Evolutionary conservation across 2,329 filamentous ascomycete species (phyloP).

Genomic region (Fusarium nisikadoi): DNA sequence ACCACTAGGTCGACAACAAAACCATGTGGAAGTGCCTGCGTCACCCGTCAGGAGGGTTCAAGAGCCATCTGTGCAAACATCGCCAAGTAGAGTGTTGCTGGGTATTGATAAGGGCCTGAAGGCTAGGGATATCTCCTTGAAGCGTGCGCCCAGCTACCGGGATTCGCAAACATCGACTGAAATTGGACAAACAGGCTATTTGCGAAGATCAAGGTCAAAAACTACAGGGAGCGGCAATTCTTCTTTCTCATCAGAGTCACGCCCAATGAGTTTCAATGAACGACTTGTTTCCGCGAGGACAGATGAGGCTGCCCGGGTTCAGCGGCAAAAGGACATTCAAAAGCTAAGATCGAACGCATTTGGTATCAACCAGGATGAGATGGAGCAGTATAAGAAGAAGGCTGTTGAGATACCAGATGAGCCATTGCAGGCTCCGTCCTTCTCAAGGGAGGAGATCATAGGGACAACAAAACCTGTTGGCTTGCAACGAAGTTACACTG

Average conservation of each 20-base stretch:
- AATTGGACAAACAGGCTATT: conserved; percentile 48
- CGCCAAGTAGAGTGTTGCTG: conserved; percentile 81
- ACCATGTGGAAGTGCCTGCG: conserved; percentile 76
- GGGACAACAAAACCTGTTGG: conserved; percentile 45
- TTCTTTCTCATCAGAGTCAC: conserved; percentile 44
- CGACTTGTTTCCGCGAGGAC: conserved; percentile 77
- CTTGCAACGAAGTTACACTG: conserved; percentile 58
- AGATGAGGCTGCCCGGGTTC: conserved; percentile 62
- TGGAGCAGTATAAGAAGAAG: conserved; percentile 68
- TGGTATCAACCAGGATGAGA: conserved; percentile 65
- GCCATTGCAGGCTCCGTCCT: conserved; percentile 61
- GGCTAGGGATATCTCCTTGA: conserved; percentile 85
- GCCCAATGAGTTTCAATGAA: conserved; percentile 80
- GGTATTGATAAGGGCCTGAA: conserved; percentile 91
- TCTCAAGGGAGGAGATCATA: conserved; percentile 72
- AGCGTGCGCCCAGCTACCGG: conserved; percentile 69
- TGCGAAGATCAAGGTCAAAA: conserved; percentile 57
- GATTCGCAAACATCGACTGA: conserved; percentile 33
- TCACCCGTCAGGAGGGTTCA: conserved; percentile 73
- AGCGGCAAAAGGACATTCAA: conserved; percentile 64
- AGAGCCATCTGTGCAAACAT: conserved; percentile 67
- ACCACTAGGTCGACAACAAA: conserved; percentile 44
- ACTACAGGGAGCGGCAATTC: conserved; percentile 49
- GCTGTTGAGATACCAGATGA: conserved; percentile 65
- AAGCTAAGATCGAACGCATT: conserved; percentile 67